Evolutionary conservation across 306 rosid species (phyloP).

Genomic region (Oxytropis ochrocephala): DNA sequence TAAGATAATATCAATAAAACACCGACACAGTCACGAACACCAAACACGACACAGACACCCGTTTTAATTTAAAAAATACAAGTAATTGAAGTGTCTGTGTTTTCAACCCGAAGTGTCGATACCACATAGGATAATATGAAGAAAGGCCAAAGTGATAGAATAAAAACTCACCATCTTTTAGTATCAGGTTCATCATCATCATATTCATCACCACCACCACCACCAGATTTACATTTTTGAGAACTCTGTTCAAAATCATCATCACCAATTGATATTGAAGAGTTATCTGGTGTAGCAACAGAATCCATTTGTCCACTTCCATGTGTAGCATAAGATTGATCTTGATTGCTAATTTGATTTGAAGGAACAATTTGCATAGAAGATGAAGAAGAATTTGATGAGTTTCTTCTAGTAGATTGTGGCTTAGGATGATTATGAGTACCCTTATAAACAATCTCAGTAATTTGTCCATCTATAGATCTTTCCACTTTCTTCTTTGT

Average conservation of each 20-base stretch:
- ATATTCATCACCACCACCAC: slow-evolving; percentile 46
- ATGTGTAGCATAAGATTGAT: slow-evolving; percentile 52
- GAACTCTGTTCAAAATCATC: slow-evolving; percentile 82
- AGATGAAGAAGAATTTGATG: slow-evolving; percentile 34
- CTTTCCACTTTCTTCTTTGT: slow-evolving; percentile 91
- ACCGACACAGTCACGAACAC: too few species aligned
- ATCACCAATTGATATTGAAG: slow-evolving; percentile 69
- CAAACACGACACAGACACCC: too few species aligned
- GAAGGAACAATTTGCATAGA: slow-evolving; percentile 35
- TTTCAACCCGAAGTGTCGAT: too few species aligned
- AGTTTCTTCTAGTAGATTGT: slow-evolving; percentile 57
- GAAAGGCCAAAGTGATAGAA: background rate
- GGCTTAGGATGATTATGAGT: slow-evolving; percentile 88
- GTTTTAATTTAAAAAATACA: too few species aligned
- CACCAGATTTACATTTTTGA: slow-evolving; percentile 63
- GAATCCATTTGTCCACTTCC: slow-evolving; percentile 63
- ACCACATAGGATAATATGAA: background rate
- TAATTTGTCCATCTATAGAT: slow-evolving; percentile 83
- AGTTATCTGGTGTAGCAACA: slow-evolving; percentile 73
- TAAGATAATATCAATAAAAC: background rate
- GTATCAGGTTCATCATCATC: slow-evolving; percentile 79
- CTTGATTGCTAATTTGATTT: slow-evolving; percentile 24
- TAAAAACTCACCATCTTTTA: slow-evolving; percentile 58
- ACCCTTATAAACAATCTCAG: slow-evolving; percentile 89
- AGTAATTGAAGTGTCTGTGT: too few species aligned